These are phyloP conservation scores for Cordyceps farinosa DNA, from an alignment of 2,329 filamentous ascomycete species.

Conservation along the genomic window DNA sequence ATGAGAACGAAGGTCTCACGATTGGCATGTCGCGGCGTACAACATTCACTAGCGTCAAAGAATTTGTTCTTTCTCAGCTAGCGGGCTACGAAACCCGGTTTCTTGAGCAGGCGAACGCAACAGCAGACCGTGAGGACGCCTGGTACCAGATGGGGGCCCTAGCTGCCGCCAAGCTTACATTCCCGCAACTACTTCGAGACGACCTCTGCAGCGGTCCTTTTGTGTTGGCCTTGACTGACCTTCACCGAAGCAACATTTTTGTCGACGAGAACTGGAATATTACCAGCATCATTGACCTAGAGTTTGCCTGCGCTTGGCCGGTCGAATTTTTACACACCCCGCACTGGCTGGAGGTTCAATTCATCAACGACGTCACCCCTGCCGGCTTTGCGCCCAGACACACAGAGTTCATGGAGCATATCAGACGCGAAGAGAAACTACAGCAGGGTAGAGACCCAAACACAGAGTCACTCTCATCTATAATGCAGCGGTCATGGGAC, in stretches of 20 bases:
- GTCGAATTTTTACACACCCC: constrained; percentile 30
- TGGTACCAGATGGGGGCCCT: constrained; percentile 29
- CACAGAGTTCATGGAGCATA: constrained; percentile 11
- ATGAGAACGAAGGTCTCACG: constrained; percentile 21
- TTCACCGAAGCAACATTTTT: constrained; percentile 39
- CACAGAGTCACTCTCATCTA: neutral
- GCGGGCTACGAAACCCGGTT: neutral
- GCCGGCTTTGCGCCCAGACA: constrained; percentile 11
- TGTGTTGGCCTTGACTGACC: constrained; percentile 34
- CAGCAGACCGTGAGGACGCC: neutral
- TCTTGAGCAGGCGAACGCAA: constrained; percentile 13
- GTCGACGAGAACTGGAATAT: constrained; percentile 35
- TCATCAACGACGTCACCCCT: constrained; percentile 13
- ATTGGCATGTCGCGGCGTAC: neutral
- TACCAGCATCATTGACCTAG: constrained; percentile 32
- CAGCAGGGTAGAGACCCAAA: neutral
- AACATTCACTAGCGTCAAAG: neutral
- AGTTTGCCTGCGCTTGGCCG: constrained; percentile 31
- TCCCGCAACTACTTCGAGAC: constrained; percentile 11
- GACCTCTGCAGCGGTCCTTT: constrained; percentile 31
- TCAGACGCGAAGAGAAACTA: constrained; percentile 11
- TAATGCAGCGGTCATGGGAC: neutral
- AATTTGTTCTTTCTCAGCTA: neutral
- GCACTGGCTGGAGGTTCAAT: constrained; percentile 36
- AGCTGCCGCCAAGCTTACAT: constrained; percentile 25